Evolutionary conservation across 805 yeast genomes (phyloP), one percentile per base, ranked within the genome.

Genomic region (Myxozyma sirexii): DNA sequence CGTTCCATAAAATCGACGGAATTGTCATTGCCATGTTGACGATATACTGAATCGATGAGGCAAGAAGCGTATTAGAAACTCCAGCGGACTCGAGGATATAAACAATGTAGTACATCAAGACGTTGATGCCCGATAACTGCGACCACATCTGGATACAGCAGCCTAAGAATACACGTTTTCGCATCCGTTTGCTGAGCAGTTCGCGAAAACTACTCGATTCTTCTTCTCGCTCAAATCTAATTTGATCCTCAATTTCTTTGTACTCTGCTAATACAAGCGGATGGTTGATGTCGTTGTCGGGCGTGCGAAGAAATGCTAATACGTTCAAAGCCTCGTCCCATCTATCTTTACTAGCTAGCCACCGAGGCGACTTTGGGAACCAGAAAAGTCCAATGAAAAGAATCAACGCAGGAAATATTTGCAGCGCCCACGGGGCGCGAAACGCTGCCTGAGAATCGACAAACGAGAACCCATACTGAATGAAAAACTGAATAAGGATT

Each of bases 341-440:
- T 62, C 81, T 73, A 21, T 75, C 84, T 65, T 82, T 76, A 65
- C 81, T 79, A 1, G 77, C 77, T 19, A 77, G 70, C 79, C 80
- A 77, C 41, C 79, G 70, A 3, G 80, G 80, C 5, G 79, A 76
- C 56, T 72, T 76, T 42, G 70, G 71, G 38, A 76, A 67, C 59
- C 73, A 62, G 35, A 71, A 59, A 65, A 83, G 63, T 69, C 81
- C 77, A 65, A 80, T 26, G 64, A 77, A 66, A 71, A 82, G 60
- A 63, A 85, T 37, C 66, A 79, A 27, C 65, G 79, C 76, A 71
- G 90, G 77, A 69, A 84, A 59, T 69, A 80, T 72, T 75, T 81
- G 78, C 75, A 87, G 44, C 66, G 82, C 76, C 88, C 92, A 78
- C 59, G 84, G 87, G 24, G 82, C 70, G 68, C 92, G 79, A 81